Conservation (phyloP, 2,329 filamentous ascomycete genomes). For the Alternaria longipes region DNA sequence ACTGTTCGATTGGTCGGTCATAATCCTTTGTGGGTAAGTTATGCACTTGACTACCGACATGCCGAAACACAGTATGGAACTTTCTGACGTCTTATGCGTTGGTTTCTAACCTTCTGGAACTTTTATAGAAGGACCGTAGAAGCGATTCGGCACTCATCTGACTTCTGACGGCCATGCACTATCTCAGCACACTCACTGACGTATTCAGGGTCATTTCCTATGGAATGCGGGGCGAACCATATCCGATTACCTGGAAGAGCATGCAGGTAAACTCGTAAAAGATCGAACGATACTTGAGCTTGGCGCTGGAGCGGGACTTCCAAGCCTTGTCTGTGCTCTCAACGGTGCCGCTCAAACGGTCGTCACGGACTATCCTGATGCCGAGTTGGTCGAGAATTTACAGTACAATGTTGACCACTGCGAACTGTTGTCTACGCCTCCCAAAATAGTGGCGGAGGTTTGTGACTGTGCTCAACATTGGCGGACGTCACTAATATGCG, state of each 20-base stretch:
- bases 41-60: constrained; percentile 11
- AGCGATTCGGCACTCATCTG: neutral
- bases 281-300: constrained; percentile 83
- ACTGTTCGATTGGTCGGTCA: constrained; percentile 83
- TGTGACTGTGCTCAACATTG: constrained; percentile 10
- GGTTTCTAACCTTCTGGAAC: neutral
- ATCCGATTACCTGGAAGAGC: constrained; percentile 78
- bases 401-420: constrained; percentile 75
- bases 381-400: constrained; percentile 82
- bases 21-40: constrained; percentile 80
- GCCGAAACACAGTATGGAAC: constrained; percentile 3
- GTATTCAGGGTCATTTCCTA: constrained; percentile 74
- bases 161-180: neutral
- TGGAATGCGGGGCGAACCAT: constrained; percentile 90
- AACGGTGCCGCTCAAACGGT: constrained; percentile 74
- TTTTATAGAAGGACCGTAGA: neutral
- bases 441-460: constrained; percentile 52
- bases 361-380: constrained; percentile 88
- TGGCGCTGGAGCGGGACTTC: constrained; percentile 86
- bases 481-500: constrained; percentile 16
- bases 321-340: constrained; percentile 78
- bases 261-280: constrained; percentile 67
- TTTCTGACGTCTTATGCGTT: neutral
- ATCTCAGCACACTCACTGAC: constrained; percentile 26
- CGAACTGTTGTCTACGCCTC: constrained; percentile 52